Base-by-base conservation (phyloP, 2,329 filamentous ascomycete species). In the Ascochyta viciae-villosae region DNA sequence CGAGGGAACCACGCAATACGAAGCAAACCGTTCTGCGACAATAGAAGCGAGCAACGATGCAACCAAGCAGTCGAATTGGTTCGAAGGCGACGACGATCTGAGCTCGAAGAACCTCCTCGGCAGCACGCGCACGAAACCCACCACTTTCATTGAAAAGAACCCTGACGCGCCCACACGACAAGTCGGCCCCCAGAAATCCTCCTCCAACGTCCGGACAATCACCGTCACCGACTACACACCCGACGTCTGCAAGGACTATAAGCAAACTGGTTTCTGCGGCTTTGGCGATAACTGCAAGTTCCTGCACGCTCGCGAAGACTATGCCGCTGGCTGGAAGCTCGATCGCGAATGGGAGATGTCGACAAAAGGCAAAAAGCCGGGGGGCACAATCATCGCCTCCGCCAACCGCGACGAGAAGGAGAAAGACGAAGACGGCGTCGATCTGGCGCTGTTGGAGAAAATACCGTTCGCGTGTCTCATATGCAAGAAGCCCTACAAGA, bases 221-320 rank as follows among this genome's bases (percentile, higher is more conserved):
- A 98, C 93, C 0, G 85, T 94, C 6, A 96, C 87, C 29, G 95
- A 99, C 72, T 98, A 91, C 72, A 89, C 90, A 0, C 92, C 94
- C 0, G 94, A 98, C 64, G 90, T 96, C 0, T 99, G 95, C 78
- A 98, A 98, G 75, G 95, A 98, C 72, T 95, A 91, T 76, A 94
- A 94, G 65, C 85, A 90, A 67, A 95, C 75, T 0, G 74, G 75
- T 1, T 76, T 87, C 71, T 89, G 85, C 65, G 87, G 87, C 2
- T 90, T 88, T 61, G 89, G 90, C 26, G 91, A 95, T 72, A 87
- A 83, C 58, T 96, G 93, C 80, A 96, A 92, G 70, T 95, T 88
- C 71, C 71, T 92, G 0, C 91, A 95, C 69, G 86, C 86, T 5
- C 81, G 91, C 54, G 88, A 91, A 67, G 89, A 92, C 74, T 89